Evolutionary conservation across 352 stramenopile species (phyloP).

Genomic region (Globisporangium perplexum): DNA sequence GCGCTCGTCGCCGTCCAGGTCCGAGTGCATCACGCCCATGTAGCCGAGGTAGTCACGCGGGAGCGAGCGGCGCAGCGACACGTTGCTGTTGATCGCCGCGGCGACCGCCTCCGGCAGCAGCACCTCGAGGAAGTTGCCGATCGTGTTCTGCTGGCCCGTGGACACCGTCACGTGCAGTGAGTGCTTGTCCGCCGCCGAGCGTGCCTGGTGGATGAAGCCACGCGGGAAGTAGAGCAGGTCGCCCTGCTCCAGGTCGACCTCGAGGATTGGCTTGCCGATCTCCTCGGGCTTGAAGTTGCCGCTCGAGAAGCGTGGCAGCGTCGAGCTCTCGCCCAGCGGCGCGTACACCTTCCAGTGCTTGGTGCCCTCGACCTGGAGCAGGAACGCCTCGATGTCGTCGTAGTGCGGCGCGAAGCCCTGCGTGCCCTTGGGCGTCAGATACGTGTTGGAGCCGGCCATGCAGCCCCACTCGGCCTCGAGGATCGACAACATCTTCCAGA

Average conservation of each 20-base stretch:
- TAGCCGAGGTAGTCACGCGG: constrained; percentile 85
- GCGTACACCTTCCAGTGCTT: constrained; percentile 93
- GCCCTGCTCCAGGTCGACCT: constrained; percentile 77
- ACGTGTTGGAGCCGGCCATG: constrained; percentile 93
- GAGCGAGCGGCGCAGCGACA: constrained; percentile 63
- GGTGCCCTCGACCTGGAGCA: constrained; percentile 90
- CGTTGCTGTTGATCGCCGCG: constrained; percentile 48
- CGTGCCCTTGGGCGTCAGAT: constrained; percentile 89
- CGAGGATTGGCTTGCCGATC: constrained; percentile 68
- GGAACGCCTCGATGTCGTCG: constrained; percentile 96
- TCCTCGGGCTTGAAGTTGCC: constrained; percentile 75
- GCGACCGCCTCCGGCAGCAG: constrained; percentile 57
- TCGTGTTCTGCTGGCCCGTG: constrained; percentile 81
- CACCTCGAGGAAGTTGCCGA: constrained; percentile 68
- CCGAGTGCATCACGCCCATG: constrained; percentile 87
- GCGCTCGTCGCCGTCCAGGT: constrained; percentile 39
- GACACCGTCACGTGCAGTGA: constrained; percentile 91
- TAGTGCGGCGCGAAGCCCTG: constrained; percentile 98
- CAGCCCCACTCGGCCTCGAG: constrained; percentile 93
- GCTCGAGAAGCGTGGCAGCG: constrained; percentile 61
- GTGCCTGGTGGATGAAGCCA: constrained; percentile 87
- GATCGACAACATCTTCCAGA: constrained; percentile 90
- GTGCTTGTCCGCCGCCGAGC: constrained; percentile 41
- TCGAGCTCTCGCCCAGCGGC: constrained; percentile 42
- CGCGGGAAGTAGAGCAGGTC: constrained; percentile 91